Evolutionary conservation across 2,329 filamentous ascomycete species (phyloP).

Genomic region (Ascochyta lentis): DNA sequence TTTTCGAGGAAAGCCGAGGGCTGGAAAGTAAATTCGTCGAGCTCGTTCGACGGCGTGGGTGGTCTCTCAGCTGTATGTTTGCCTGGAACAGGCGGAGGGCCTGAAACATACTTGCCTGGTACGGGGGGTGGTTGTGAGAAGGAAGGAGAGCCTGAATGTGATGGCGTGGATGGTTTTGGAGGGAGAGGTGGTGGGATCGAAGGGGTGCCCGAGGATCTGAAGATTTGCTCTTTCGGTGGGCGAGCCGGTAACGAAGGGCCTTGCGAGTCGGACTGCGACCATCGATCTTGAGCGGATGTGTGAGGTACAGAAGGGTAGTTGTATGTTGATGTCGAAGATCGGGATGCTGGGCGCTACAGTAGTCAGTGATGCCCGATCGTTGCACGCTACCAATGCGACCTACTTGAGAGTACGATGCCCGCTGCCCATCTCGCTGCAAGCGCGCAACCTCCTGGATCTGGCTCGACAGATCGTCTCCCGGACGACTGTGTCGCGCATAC

Average conservation of each 20-base stretch:
- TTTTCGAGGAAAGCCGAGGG: constrained; percentile 90
- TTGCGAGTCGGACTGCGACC: constrained; percentile 33
- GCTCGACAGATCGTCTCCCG: constrained; percentile 56
- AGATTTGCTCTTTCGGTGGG: constrained; percentile 43
- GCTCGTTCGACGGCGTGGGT: constrained; percentile 46
- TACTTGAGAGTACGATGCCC: constrained; percentile 35
- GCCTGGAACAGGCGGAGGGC: constrained; percentile 40
- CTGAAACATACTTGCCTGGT: constrained; percentile 37
- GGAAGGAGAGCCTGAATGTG: constrained; percentile 21
- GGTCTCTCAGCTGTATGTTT: constrained; percentile 31
- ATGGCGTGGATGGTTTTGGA: constrained; percentile 35
- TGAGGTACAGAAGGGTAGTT: constrained; percentile 55
- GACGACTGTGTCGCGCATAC: constrained; percentile 56
- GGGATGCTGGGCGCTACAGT: constrained; percentile 34
- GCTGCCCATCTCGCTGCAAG: constrained; percentile 37
- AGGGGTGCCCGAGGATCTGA: constrained; percentile 30
- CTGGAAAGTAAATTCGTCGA: constrained; percentile 77
- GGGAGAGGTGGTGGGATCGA: constrained; percentile 37
- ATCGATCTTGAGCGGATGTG: constrained; percentile 45
- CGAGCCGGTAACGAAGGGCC: constrained; percentile 47
- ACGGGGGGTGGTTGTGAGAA: constrained; percentile 36
- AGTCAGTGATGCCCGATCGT: constrained; percentile 18
- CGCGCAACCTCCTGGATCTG: constrained; percentile 61
- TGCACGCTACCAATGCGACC: background rate
- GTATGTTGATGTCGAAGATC: constrained; percentile 42